phyloP scores from a whole-genome alignment of 2,329 filamentous ascomycete genomes.

The Coniosporium tulheliwenetii region DNA sequence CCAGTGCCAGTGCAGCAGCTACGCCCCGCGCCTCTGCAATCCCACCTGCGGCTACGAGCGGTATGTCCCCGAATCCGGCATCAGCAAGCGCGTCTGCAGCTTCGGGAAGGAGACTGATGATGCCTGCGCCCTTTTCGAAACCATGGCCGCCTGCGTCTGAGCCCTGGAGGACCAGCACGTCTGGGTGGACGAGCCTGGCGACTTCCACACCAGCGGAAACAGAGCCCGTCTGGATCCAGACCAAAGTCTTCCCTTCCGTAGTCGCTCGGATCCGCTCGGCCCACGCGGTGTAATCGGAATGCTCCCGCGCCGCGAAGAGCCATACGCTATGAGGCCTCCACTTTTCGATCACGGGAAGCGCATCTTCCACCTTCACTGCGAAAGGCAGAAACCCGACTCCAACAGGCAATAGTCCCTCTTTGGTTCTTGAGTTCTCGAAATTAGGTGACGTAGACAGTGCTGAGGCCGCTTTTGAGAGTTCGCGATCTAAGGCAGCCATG shows the following conservation, averaged over 20 bases:
- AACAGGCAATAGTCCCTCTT: too few relatives aligned
- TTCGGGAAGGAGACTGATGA: conserved; percentile 43
- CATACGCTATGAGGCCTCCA: conserved; percentile 20
- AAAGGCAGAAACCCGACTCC: too few relatives aligned
- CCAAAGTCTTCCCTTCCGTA: conserved; percentile 22
- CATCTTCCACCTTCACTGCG: too few relatives aligned
- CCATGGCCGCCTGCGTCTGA: conserved; percentile 51
- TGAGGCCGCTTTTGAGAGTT: too few relatives aligned
- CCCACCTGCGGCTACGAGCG: conserved; percentile 42
- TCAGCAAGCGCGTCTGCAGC: conserved; percentile 29
- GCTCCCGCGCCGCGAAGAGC: conserved; percentile 45
- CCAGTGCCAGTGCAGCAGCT: conserved; percentile 27
- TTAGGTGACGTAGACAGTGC: too few relatives aligned
- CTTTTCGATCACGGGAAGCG: too few relatives aligned
- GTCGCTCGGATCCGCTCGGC: conserved; percentile 13
- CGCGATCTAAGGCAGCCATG: too few relatives aligned
- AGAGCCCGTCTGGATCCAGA: conserved; percentile 48
- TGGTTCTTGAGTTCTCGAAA: too few relatives aligned
- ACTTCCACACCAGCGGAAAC: conserved; percentile 38
- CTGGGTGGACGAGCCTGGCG: conserved; percentile 29
- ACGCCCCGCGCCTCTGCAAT: conserved; percentile 41
- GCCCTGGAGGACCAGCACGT: conserved; percentile 47
- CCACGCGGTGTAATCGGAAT: conserved; percentile 17
- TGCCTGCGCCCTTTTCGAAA: conserved; percentile 34
- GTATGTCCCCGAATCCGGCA: conserved; percentile 8